Evolutionary conservation across 768 basidiomycete genomes (phyloP), one percentile per base, ranked within the genome.

Genomic region (Lactarius vividus): DNA sequence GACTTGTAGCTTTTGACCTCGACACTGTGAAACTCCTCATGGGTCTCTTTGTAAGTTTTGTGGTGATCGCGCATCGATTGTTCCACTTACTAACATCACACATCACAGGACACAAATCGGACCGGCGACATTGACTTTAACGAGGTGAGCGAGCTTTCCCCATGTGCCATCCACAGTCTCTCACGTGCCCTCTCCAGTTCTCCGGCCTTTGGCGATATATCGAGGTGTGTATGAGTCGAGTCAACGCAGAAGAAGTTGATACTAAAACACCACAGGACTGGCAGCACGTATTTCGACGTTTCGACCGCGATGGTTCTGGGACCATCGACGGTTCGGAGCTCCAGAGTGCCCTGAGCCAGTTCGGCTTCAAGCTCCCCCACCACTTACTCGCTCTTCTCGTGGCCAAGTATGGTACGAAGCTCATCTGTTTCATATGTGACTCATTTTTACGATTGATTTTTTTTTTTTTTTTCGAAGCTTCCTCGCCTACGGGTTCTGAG

Each of bases 11-110:
- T 11, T 94, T 94, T 72, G 92, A 93, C 77, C 77, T 91, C 63
- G 92, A 93, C 72, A 94, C 92, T n/a, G 89, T 93, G 74, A 92
- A 91, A 79, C 81, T 92, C 40, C 79, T 93, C 67, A 91, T 94
- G 88, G 80, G 80, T 37, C 83, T 93, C 68, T 94, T 94, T 74
- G 91, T 91, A 58, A 71, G 87, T 74, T 74, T 23, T 5, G 57
- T 35, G 18, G 11, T 18, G n/a, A 33, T 31, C 16, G 15, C 46
- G 9, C 23, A 26, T 18, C n/a, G 31, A 40, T n/a, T 37, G 66
- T 57, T 69, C 10, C 44, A 4, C 66, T 28, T 49, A 37, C 35
- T 37, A 37, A 52, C 49, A 11, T 13, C 49, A 52, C 26, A 52
- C 23, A 13, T 9, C 28, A 13, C 42, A 83, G 82, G 92, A 94